Conservation (phyloP, 352 stramenopile genomes). For the Phytopythium delawarense region DNA sequence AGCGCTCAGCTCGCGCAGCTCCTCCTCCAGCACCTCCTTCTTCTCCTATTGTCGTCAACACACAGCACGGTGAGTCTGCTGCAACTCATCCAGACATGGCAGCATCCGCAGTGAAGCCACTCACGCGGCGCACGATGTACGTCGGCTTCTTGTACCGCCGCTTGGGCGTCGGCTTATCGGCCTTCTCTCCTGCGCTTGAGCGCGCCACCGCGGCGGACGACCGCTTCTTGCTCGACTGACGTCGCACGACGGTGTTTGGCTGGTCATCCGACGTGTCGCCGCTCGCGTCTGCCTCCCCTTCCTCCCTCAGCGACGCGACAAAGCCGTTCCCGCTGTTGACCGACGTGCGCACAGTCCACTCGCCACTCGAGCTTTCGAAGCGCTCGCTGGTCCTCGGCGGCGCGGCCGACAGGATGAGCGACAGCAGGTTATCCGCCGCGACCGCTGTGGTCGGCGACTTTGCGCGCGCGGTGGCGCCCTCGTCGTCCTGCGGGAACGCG, state of each 20-base stretch:
- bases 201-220: not conserved
- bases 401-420: slow-evolving; percentile 19
- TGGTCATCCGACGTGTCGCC: slow-evolving; percentile 16
- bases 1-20: slow-evolving; percentile 26
- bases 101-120: not conserved
- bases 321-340: not conserved
- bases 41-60: slow-evolving; percentile 21
- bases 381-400: not conserved
- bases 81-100: not conserved
- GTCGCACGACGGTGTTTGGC: not conserved
- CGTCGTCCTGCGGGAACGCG: slow-evolving; percentile 20
- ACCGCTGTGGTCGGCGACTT: slow-evolving; percentile 1
- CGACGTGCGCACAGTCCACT: not conserved
- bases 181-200: not conserved
- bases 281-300: slow-evolving; percentile 4
- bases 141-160: slow-evolving; percentile 30
- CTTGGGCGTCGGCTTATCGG: slow-evolving; percentile 9
- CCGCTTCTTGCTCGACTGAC: slow-evolving; percentile 1
- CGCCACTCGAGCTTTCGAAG: not conserved
- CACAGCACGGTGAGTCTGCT: not conserved
- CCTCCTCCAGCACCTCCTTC: slow-evolving; percentile 35
- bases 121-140: slow-evolving; percentile 25
- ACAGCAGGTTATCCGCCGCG: slow-evolving; percentile 25
- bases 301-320: not conserved
- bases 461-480: slow-evolving; percentile 9